A percentile compares a stretch with the other conserved stretches of the same genome.
Conservation (phyloP, 768 basidiomycete genomes). For the Pleurotus sapidus region DNA sequence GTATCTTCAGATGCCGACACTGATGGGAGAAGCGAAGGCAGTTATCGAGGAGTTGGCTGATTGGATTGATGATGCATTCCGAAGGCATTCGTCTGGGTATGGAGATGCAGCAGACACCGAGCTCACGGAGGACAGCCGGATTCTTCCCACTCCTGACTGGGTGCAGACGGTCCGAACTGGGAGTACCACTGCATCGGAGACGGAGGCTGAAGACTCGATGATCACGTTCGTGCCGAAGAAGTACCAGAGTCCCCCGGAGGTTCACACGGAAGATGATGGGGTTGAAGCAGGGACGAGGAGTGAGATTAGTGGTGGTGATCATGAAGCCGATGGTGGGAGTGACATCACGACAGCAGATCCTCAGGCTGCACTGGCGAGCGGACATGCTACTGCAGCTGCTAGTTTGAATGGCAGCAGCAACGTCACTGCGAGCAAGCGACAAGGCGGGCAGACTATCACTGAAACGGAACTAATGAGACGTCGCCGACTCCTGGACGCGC, state of each 20-base stretch:
- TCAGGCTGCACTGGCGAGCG: neutral
- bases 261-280: constrained; percentile 18
- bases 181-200: constrained; percentile 42
- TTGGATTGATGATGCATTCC: constrained; percentile 87
- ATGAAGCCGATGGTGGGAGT: neutral
- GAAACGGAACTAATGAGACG: constrained; percentile 78
- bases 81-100: constrained; percentile 22
- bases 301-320: neutral
- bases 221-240: constrained; percentile 72
- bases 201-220: constrained; percentile 66
- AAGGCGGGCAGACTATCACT: constrained; percentile 67
- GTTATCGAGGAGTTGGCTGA: constrained; percentile 81
- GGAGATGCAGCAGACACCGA: neutral
- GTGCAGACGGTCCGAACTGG: constrained; percentile 2
- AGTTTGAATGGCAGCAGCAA: constrained; percentile 10
- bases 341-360: constrained; percentile 15
- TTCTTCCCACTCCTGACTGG: neutral
- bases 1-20: constrained; percentile 89
- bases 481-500: constrained; percentile 72
- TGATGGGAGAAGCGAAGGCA: constrained; percentile 80
- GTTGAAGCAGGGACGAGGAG: neutral
- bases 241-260: constrained; percentile 22
- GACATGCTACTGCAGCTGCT: neutral
- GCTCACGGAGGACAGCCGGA: neutral
- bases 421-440: constrained; percentile 26